Evolutionary conservation across 257 asterid genomes (phyloP), one percentile per base, ranked within the genome.

Genomic region (Sherardia arvensis): DNA sequence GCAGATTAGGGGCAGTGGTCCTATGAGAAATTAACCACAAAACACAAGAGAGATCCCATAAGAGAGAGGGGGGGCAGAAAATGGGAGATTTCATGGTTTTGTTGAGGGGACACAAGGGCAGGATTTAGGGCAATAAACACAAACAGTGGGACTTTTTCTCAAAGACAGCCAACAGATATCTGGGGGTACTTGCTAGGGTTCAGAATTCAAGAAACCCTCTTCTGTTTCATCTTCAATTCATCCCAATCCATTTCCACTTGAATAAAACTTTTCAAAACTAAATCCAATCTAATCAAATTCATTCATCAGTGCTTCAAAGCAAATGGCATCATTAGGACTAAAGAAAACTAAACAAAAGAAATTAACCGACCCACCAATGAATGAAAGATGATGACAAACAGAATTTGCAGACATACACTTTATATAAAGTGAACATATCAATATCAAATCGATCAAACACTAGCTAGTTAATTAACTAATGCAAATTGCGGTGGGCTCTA

Each of bases 31-130:
- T 38, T 38, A 38, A 56, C 75, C 85, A 73, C 80, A 62, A 84
- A 83, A 86, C 94, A 86, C 91, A 76, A 87, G 85, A 71, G 91
- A 83, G 94, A 88, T 84, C 83, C 94, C 76, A 43, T 38, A 74
- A 77, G 79, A 75, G 82, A 72, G 67, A 71, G 61, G 78, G 53
- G 33, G 71, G 62, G 62, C 62, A 56, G 66, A 65, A 21, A 79
- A 84, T 87, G 95, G 76, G 77, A 86, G 88, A 82, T 83, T 88
- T 76, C 72, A 91, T 88, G 96, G 85, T 84, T 81, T 87, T 91
- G 95, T 69, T 85, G 82, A 76, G 87, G 95, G 88, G 92, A 88
- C 98, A 88, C 33, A 71, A 74, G 65, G 65, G 85, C 96, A 84
- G 71, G 77, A 79, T 61, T 88, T 81, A 80, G 90, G 96, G 94